Base-by-base conservation (phyloP, 1,139 yeast species). In the Chernovozyma sophiae-reginae region DNA sequence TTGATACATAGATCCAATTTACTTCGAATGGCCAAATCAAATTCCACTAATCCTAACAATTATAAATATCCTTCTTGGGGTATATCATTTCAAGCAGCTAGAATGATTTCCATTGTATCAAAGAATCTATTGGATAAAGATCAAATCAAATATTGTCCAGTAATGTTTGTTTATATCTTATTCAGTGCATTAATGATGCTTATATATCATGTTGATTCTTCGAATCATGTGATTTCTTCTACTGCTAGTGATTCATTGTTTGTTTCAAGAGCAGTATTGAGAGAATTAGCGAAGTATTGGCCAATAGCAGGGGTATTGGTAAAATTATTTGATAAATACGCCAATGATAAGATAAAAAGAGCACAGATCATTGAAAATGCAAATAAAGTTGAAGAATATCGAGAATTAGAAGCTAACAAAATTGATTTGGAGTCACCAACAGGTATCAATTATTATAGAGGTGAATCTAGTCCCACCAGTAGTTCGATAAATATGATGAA, bases 21-120 rank as follows among this genome's bases (percentile, higher is more conserved):
- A 41, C 61, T 78, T 30, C 66, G 77, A 43, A 66, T 71, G 68
- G 72, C 75, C 11, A 57, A 64, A 35, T 62, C 70, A 14, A 62
- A 62, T 22, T 62, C 72, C 4, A 62, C 70, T 6, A 65, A 68
- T 43, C 60, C 74, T 16, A 62, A 68, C 53, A 73, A 71, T 49
- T 77, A 72, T 52, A 76, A 72, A 39, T 82, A 81, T 55, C 89
- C 92, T 1, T 79, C 87, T 6, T 81, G 92, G 85, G 89, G 92
- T 12, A 84, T 86, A 43, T 83, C 90, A 2, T 85, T 85, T 65
- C 90, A 84, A 56, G 87, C 95, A 0, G 87, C 94, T 1, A 78
- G 86, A 52, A 82, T 83, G 83, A 81, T 85, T 44, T 77, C 85
- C 5, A 69, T 79, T 42, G 81, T 85, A 37, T 65, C 79, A 32